phyloP scores from a whole-genome alignment of 2,329 filamentous ascomycete species.

The Aspergillus viridinutans region DNA sequence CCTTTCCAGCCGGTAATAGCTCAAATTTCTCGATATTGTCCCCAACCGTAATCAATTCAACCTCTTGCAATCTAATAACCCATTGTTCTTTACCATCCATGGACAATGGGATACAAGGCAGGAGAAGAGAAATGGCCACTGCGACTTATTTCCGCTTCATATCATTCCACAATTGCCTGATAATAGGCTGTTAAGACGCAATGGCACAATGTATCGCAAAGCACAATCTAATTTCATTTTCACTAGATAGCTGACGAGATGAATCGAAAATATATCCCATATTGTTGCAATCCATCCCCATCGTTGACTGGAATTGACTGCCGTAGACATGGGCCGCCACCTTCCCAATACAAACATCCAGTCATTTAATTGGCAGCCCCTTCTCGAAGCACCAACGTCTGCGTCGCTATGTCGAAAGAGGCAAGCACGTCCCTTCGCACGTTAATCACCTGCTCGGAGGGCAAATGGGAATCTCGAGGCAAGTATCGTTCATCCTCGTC shows the following conservation, averaged over 20 bases:
- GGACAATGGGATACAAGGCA: conserved; percentile 66
- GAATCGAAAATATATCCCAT: background rate
- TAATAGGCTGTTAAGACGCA: conserved; percentile 37
- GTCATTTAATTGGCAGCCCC: conserved; percentile 4
- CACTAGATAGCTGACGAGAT: background rate
- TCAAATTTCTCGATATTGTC: background rate
- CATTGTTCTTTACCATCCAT: conserved; percentile 46
- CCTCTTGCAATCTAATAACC: conserved; percentile 71
- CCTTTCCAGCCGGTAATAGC: background rate
- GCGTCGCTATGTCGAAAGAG: background rate
- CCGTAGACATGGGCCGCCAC: background rate
- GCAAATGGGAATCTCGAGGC: conserved; percentile 4
- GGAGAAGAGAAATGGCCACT: conserved; percentile 54
- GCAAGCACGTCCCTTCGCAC: background rate
- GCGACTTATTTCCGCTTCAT: conserved; percentile 41
- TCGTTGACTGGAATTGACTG: background rate
- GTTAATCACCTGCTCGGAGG: conserved; percentile 2
- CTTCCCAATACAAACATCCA: background rate
- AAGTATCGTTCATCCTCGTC: conserved; percentile 13
- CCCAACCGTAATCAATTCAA: conserved; percentile 8
- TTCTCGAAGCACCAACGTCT: conserved; percentile 6
- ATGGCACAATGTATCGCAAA: conserved; percentile 28
- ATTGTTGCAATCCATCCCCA: background rate
- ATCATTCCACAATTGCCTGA: conserved; percentile 33
- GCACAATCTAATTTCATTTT: background rate